Percentiles rank a stretch among this genome's conserved stretches.
These are phyloP conservation scores for Phytophthora uliginosa DNA, from an alignment of 352 stramenopile genomes.

Conservation along the genomic window DNA sequence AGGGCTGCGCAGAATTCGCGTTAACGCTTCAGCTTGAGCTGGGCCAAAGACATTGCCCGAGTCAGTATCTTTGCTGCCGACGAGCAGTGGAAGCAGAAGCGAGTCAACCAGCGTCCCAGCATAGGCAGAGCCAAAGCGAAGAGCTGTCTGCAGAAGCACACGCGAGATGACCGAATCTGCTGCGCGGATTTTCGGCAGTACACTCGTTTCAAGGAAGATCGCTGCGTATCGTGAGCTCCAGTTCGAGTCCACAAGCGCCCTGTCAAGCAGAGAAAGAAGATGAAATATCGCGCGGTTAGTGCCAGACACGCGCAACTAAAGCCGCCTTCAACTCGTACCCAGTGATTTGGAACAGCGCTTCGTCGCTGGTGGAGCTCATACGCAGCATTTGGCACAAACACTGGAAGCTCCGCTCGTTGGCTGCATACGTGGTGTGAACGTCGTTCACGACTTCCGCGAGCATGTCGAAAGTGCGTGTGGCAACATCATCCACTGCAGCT, in stretches of 20 bases:
- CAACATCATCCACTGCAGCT: constrained; percentile 37
- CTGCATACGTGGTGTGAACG: constrained; percentile 59
- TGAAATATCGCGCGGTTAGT: not conserved
- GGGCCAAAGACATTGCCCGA: constrained; percentile 35
- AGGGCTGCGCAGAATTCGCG: constrained; percentile 62
- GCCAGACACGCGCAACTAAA: not conserved
- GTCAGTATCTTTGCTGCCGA: constrained; percentile 18
- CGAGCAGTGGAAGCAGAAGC: constrained; percentile 64
- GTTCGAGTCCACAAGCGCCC: constrained; percentile 66
- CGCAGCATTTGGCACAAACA: constrained; percentile 56
- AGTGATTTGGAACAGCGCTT: constrained; percentile 68
- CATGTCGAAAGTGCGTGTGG: constrained; percentile 39
- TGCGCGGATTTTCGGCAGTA: constrained; percentile 65
- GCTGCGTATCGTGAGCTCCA: constrained; percentile 79
- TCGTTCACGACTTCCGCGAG: constrained; percentile 75
- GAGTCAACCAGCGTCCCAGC: constrained; percentile 52
- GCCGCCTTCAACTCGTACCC: constrained; percentile 31
- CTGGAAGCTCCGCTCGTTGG: constrained; percentile 65
- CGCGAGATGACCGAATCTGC: constrained; percentile 81
- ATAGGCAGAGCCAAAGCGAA: constrained; percentile 67
- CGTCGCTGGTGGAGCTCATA: constrained; percentile 60
- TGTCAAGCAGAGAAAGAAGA: constrained; percentile 18
- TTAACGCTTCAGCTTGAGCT: constrained; percentile 77
- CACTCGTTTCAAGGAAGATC: constrained; percentile 63
- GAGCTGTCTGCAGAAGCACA: constrained; percentile 66